Conservation (phyloP, 2,329 filamentous ascomycete species). For the Pseudogymnoascus sp. region DNA sequence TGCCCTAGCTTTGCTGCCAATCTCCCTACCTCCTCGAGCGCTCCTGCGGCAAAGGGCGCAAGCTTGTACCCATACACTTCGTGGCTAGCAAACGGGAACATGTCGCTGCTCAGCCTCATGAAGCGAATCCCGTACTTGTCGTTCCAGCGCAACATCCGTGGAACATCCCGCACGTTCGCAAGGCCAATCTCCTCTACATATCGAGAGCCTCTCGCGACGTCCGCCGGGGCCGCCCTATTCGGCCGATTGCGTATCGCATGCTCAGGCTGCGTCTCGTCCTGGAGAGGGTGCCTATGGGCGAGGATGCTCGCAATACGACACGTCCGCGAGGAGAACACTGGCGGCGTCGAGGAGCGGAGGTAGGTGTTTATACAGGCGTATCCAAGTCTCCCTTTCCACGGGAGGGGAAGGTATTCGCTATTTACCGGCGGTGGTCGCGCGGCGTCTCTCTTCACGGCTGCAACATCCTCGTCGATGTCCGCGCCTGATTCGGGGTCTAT, state of each 20-base stretch:
- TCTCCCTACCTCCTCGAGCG: slow-evolving; percentile 66
- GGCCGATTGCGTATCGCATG: slow-evolving; percentile 82
- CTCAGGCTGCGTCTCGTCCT: slow-evolving; percentile 66
- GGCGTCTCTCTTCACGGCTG: slow-evolving; percentile 25
- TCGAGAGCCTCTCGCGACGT: slow-evolving; percentile 57
- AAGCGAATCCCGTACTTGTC: slow-evolving; percentile 88
- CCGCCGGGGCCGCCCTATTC: slow-evolving; percentile 62
- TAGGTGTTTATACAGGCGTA: slow-evolving; percentile 95
- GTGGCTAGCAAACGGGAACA: slow-evolving; percentile 95
- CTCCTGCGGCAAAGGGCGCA: slow-evolving; percentile 72
- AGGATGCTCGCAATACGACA: slow-evolving; percentile 86
- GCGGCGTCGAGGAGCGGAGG: slow-evolving; percentile 69
- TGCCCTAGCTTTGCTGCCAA: slow-evolving; percentile 74
- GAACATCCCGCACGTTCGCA: slow-evolving; percentile 74
- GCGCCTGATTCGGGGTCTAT: slow-evolving; percentile 29
- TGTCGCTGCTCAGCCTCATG: slow-evolving; percentile 85
- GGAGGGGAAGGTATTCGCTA: slow-evolving; percentile 74
- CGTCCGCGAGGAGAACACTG: slow-evolving; percentile 84
- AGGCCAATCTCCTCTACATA: slow-evolving; percentile 74
- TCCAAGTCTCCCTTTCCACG: slow-evolving; percentile 83
- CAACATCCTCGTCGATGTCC: slow-evolving; percentile 21
- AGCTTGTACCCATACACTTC: slow-evolving; percentile 79
- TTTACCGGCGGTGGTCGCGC: slow-evolving; percentile 63
- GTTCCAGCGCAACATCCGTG: slow-evolving; percentile 87
- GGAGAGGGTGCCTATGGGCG: slow-evolving; percentile 77